Evolutionary conservation across 2,329 filamentous ascomycete genomes (phyloP).

Genomic region (Calycina herbarum): DNA sequence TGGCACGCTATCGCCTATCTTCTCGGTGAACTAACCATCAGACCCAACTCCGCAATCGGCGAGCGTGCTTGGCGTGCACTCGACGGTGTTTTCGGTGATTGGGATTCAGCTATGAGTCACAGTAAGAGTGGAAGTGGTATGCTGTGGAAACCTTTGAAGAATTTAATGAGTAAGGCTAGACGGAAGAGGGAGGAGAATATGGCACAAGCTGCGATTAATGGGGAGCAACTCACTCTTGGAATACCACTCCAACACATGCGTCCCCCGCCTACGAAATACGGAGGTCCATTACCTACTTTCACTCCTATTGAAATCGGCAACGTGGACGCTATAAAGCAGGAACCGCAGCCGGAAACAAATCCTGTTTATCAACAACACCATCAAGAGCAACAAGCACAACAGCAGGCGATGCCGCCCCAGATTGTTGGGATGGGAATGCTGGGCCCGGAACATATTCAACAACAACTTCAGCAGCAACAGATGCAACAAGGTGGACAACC

Average conservation of each 20-base stretch:
- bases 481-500: conserved; percentile 13
- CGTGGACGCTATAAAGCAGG: not conserved
- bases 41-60: conserved; percentile 39
- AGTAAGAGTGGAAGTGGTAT: conserved; percentile 49
- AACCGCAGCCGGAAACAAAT: not conserved
- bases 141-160: conserved; percentile 63
- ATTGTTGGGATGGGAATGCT: conserved; percentile 29
- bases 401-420: conserved; percentile 18
- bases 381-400: not conserved
- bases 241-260: not conserved
- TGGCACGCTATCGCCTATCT: conserved; percentile 49
- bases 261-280: not conserved
- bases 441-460: conserved; percentile 28
- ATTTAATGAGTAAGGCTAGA: conserved; percentile 59
- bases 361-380: not conserved
- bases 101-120: conserved; percentile 29
- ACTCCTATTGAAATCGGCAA: not conserved
- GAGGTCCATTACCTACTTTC: not conserved
- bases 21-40: conserved; percentile 41
- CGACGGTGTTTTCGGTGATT: conserved; percentile 35
- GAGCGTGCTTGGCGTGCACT: conserved; percentile 45
- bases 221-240: conserved; percentile 9
- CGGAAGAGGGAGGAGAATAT: conserved; percentile 53
- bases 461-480: conserved; percentile 11
- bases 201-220: conserved; percentile 17